These are phyloP conservation scores for Calocybe cyanea DNA, from an alignment of 768 basidiomycete species.

Conservation along the genomic window DNA sequence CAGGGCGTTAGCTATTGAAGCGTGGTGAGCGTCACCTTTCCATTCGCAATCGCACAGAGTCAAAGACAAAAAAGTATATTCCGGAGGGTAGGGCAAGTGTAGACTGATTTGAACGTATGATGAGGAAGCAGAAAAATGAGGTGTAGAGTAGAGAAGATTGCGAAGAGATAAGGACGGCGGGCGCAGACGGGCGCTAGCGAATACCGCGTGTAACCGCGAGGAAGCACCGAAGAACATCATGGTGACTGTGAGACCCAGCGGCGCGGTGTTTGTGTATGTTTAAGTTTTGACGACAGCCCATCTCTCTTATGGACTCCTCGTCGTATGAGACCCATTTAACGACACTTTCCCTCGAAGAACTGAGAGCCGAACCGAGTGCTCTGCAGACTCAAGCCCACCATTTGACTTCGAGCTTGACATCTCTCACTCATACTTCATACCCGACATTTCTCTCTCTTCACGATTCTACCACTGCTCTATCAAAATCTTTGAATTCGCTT, in stretches of 20 bases:
- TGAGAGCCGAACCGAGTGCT: conserved; percentile 69
- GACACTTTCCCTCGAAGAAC: conserved; percentile 58
- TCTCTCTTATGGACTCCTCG: conserved; percentile 15
- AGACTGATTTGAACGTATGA: conserved; percentile 19
- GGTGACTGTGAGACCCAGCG: background rate
- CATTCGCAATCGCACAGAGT: conserved; percentile 26
- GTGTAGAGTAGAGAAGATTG: conserved; percentile 9
- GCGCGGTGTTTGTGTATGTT: conserved; percentile 16
- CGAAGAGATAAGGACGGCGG: conserved; percentile 9
- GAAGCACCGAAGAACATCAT: conserved; percentile 5
- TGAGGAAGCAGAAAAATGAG: conserved; percentile 11
- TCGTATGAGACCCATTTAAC: conserved; percentile 67
- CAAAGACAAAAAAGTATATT: conserved; percentile 30
- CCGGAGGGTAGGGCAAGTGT: conserved; percentile 23
- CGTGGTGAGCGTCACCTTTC: conserved; percentile 22
- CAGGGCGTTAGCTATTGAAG: conserved; percentile 16
- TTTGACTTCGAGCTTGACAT: conserved; percentile 84
- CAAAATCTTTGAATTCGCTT: conserved; percentile 68
- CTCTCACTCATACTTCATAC: conserved; percentile 88
- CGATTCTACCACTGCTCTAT: conserved; percentile 69
- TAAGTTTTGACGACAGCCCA: conserved; percentile 7
- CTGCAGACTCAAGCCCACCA: conserved; percentile 85
- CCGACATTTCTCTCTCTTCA: conserved; percentile 90
- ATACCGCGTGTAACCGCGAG: conserved; percentile 1
- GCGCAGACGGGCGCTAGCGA: background rate